Evolutionary conservation across 2,329 filamentous ascomycete species (phyloP).

Genomic region (Diaporthe vaccinii): DNA sequence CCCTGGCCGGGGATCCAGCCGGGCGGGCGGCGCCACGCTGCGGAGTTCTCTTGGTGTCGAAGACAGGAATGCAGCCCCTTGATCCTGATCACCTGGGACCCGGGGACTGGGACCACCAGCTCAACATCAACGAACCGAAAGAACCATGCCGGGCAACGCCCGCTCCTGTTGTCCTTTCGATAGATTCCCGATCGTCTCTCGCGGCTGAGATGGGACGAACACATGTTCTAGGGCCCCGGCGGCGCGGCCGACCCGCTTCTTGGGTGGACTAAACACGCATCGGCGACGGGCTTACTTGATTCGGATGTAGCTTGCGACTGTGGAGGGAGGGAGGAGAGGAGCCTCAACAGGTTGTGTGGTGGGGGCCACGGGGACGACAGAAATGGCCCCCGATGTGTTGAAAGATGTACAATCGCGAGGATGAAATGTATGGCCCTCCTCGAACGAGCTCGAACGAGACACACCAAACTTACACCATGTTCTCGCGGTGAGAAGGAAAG

Average conservation of each 20-base stretch:
- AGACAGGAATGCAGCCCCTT: background rate
- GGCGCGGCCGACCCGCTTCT: background rate
- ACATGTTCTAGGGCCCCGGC: background rate
- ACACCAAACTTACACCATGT: background rate
- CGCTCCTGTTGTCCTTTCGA: background rate
- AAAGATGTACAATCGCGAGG: background rate
- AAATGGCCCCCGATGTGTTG: background rate
- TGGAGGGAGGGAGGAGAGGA: background rate
- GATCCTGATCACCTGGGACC: background rate
- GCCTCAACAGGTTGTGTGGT: background rate
- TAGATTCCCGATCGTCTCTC: background rate
- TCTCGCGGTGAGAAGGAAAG: background rate
- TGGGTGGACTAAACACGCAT: background rate
- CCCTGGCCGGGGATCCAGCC: background rate
- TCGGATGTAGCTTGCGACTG: slow-evolving; percentile 24
- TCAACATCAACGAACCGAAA: background rate
- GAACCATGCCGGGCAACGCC: background rate
- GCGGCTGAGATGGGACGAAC: background rate
- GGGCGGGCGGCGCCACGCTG: background rate
- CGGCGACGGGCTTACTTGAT: slow-evolving; percentile 22
- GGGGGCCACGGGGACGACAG: background rate
- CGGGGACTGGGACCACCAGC: background rate
- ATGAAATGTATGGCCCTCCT: background rate
- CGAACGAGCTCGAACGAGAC: background rate
- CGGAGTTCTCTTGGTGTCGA: background rate